These are phyloP conservation scores for Ostreobium quekettii DNA, from an alignment of 139 green algal genomes.

Conservation along the genomic window DNA sequence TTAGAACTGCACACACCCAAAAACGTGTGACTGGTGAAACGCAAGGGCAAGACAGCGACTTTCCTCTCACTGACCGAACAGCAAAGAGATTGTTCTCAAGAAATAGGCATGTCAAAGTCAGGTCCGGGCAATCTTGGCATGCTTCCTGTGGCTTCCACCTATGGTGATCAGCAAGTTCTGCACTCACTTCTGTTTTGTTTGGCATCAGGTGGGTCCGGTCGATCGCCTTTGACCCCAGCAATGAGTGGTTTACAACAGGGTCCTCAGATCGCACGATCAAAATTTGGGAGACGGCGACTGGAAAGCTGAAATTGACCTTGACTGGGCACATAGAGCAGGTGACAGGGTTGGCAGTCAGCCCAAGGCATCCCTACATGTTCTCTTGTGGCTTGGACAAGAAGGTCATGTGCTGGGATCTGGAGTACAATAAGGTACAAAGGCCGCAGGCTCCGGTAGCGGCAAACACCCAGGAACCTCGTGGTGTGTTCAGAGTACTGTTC, in stretches of 20 bases:
- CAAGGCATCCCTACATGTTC: constrained; percentile 97
- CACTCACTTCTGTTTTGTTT: neutral
- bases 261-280: constrained; percentile 96
- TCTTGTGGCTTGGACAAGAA: constrained; percentile 89
- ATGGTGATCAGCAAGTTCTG: neutral
- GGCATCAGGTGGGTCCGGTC: constrained; percentile 77
- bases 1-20: no score
- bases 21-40: no score
- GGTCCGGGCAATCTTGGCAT: neutral
- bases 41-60: neutral
- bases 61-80: neutral
- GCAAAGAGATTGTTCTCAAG: neutral
- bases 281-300: constrained; percentile 83
- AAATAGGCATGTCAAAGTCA: neutral
- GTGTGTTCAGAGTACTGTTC: no score
- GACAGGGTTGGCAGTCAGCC: constrained; percentile 78
- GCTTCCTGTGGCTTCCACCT: neutral
- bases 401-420: constrained; percentile 99
- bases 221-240: constrained; percentile 86
- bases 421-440: constrained; percentile 96
- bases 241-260: constrained; percentile 96
- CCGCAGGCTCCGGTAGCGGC: no score
- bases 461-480: no score
- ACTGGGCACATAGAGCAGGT: constrained; percentile 99
- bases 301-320: constrained; percentile 94